Percentiles rank a stretch among this genome's conserved stretches.
Conservation (phyloP, 352 stramenopile genomes). For the Aphanomyces invadans region DNA sequence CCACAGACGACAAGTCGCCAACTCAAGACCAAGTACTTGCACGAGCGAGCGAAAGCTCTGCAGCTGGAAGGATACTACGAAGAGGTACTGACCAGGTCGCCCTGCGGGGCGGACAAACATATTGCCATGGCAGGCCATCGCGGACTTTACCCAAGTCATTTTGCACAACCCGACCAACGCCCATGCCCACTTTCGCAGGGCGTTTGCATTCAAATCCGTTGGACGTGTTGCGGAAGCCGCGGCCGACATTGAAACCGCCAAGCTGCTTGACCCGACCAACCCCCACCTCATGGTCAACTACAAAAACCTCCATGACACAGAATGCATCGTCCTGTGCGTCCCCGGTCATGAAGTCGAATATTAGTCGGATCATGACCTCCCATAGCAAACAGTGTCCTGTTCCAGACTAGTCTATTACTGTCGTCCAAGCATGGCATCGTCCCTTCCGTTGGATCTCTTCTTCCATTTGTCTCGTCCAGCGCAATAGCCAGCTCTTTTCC, state of each 20-base stretch:
- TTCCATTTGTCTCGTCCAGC: too few species aligned
- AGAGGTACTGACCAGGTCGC: conserved; percentile 30
- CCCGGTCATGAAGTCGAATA: conserved; percentile 52
- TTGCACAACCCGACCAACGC: conserved; percentile 67
- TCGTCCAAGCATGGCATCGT: too few species aligned
- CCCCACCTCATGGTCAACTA: conserved; percentile 73
- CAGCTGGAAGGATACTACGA: conserved; percentile 64
- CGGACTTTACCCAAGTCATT: conserved; percentile 69
- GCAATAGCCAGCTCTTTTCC: conserved; percentile 60
- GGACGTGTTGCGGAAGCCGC: conserved; percentile 47
- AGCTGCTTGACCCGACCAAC: conserved; percentile 53
- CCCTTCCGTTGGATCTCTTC: too few species aligned
- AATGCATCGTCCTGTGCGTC: conserved; percentile 62
- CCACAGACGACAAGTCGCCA: background rate
- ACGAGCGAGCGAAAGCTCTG: conserved; percentile 70
- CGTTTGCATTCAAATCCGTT: conserved; percentile 59
- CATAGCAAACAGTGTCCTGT: too few species aligned
- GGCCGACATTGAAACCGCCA: conserved; percentile 63
- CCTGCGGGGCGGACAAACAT: too few species aligned
- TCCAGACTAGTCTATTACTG: too few species aligned
- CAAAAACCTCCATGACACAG: conserved; percentile 55
- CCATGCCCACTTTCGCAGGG: conserved; percentile 74
- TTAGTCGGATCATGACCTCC: too few species aligned
- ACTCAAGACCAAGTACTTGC: conserved; percentile 41
- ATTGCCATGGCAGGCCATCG: conserved; percentile 41